A percentile compares a stretch with the other conserved stretches of the same genome.
These are phyloP conservation scores for Globisporangium acanthophoron DNA, from an alignment of 352 stramenopile genomes.

Conservation along the genomic window DNA sequence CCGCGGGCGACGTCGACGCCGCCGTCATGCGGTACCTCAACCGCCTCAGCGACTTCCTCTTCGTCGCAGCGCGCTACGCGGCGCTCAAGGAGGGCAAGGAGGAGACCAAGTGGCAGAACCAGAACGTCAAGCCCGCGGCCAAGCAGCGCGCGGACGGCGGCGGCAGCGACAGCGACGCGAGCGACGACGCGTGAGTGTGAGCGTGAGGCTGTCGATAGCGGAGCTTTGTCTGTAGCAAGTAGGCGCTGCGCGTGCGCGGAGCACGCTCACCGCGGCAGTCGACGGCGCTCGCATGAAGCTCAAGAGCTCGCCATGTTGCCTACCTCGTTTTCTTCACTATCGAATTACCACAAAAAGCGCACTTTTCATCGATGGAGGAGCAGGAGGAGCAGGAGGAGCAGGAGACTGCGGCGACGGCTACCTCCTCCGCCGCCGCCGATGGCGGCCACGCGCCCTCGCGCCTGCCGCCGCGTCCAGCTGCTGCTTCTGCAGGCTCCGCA, in stretches of 20 bases:
- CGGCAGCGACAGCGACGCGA: background rate
- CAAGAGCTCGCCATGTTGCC: background rate
- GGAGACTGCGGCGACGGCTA: too few relatives aligned
- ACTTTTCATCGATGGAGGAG: too few relatives aligned
- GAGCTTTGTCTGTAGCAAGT: too few relatives aligned
- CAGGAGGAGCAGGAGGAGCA: too few relatives aligned
- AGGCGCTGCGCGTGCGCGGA: too few relatives aligned
- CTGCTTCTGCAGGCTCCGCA: background rate
- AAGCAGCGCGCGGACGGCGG: background rate
- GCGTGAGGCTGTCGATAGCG: background rate
- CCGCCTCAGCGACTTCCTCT: slow-evolving; percentile 84
- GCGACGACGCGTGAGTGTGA: background rate
- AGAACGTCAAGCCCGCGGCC: slow-evolving; percentile 48
- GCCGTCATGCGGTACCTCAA: slow-evolving; percentile 84
- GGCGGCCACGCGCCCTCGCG: background rate
- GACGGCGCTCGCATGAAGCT: background rate
- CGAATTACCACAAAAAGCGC: too few relatives aligned
- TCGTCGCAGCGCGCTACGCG: slow-evolving; percentile 69
- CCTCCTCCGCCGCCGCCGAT: background rate
- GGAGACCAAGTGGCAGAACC: slow-evolving; percentile 78
- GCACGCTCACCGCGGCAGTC: too few relatives aligned
- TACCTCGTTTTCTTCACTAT: slow-evolving; percentile 1
- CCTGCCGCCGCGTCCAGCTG: background rate
- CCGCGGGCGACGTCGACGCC: slow-evolving; percentile 60
- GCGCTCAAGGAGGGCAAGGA: slow-evolving; percentile 59